Evolutionary conservation across 2,329 filamentous ascomycete species (phyloP).

Genomic region (Xylogone sp.): DNA sequence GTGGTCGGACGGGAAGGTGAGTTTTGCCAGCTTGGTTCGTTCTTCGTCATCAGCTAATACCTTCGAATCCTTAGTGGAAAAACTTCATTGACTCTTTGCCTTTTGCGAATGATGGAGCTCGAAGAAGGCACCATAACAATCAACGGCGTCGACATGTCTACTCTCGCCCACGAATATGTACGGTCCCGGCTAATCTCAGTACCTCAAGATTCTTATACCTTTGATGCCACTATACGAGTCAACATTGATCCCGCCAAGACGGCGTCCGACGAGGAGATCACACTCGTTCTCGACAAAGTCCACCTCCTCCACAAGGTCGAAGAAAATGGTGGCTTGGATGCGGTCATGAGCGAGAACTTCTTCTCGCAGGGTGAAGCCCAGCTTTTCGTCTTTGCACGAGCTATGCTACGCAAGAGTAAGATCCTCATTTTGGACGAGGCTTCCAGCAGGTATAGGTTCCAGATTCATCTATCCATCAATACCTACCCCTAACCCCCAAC

Average conservation of each 20-base stretch:
- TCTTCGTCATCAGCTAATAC: neutral
- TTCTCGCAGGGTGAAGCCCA: conserved; percentile 28
- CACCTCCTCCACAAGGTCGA: neutral
- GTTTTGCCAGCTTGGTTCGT: neutral
- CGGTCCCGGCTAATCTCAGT: conserved; percentile 37
- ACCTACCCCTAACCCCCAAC: too few species aligned
- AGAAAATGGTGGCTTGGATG: conserved; percentile 27
- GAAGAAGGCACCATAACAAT: conserved; percentile 35
- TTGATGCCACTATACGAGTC: conserved; percentile 30
- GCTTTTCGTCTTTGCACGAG: conserved; percentile 3
- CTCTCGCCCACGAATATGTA: conserved; percentile 33
- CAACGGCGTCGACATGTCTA: conserved; percentile 37
- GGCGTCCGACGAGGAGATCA: conserved; percentile 3
- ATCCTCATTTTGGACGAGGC: conserved; percentile 12
- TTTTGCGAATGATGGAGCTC: conserved; percentile 45
- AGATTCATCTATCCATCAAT: too few species aligned
- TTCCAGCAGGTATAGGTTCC: too few species aligned
- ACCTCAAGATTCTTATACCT: conserved; percentile 39
- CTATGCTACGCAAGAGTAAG: conserved; percentile 3
- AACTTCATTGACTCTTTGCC: conserved; percentile 36
- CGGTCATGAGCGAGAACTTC: conserved; percentile 5
- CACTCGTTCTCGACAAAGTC: neutral
- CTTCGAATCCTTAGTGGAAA: conserved; percentile 33
- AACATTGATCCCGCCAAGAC: conserved; percentile 34
- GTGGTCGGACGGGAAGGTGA: conserved; percentile 39